A percentile compares a stretch with the other conserved stretches of the same genome.
Evolutionary conservation across 805 yeast genomes (phyloP).

Genomic region (Candida palmyrensis): DNA sequence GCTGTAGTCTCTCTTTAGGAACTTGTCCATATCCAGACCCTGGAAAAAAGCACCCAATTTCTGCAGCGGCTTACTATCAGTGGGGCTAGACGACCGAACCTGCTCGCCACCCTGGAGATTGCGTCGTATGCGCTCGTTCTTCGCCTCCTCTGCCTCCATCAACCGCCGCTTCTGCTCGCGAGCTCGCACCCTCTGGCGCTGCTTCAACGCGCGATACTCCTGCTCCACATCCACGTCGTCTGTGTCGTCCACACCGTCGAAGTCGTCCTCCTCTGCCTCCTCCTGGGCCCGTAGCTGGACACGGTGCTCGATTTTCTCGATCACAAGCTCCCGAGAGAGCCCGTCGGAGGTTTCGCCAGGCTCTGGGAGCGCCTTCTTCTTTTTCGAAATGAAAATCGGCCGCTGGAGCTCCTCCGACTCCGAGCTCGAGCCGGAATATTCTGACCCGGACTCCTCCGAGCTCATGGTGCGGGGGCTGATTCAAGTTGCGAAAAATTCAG

Average conservation of each 20-base stretch:
- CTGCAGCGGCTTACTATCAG: constrained; percentile 4
- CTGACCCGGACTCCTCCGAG: no score
- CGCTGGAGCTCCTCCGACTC: background rate
- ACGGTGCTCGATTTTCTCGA: constrained; percentile 2
- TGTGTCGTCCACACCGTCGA: constrained; percentile 29
- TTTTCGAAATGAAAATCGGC: constrained; percentile 5
- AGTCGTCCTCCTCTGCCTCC: constrained; percentile 8
- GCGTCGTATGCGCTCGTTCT: constrained; percentile 22
- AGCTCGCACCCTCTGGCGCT: constrained; percentile 22
- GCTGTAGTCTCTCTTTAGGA: constrained; percentile 13
- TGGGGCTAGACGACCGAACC: constrained; percentile 1
- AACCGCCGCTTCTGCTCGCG: constrained; percentile 17
- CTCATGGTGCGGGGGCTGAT: no score
- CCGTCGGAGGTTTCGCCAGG: background rate
- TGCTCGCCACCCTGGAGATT: constrained; percentile 1
- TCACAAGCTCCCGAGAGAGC: constrained; percentile 1
- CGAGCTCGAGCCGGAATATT: constrained; percentile 5
- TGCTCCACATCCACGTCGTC: constrained; percentile 29
- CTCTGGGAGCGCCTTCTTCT: constrained; percentile 4
- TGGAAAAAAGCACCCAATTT: background rate
- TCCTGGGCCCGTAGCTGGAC: constrained; percentile 1
- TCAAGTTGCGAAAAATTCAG: no score
- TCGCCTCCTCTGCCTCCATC: constrained; percentile 17
- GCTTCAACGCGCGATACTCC: constrained; percentile 27
- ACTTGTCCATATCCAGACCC: constrained; percentile 10